Conservation (phyloP, 116 monocot genomes). For the Phalaenopsis hybrid region DNA sequence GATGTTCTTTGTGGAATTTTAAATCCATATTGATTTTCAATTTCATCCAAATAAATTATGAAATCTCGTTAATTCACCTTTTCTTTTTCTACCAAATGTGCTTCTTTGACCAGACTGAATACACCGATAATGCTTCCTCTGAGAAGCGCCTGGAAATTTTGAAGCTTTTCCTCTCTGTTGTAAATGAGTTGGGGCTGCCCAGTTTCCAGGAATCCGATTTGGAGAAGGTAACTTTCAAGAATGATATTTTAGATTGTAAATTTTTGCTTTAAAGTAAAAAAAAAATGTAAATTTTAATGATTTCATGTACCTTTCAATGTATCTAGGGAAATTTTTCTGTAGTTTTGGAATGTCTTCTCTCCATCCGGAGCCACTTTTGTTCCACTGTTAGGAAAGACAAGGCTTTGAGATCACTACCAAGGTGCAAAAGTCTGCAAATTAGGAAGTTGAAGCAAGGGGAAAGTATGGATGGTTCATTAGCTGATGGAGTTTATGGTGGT, state of each 20-base stretch:
- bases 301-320: not conserved
- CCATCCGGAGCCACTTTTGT: constrained; percentile 41
- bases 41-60: no score
- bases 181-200: constrained; percentile 54
- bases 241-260: not conserved
- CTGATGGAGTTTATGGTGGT: constrained; percentile 5
- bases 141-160: constrained; percentile 33
- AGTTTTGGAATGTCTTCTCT: constrained; percentile 65
- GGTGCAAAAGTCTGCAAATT: constrained; percentile 25
- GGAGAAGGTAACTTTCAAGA: constrained; percentile 42
- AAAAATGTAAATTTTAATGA: not conserved
- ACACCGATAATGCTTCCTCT: constrained; percentile 20
- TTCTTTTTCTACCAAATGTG: not conserved
- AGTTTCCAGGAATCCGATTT: constrained; percentile 40
- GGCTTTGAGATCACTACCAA: constrained; percentile 15
- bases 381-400: constrained; percentile 6
- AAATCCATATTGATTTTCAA: no score
- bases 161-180: constrained; percentile 38
- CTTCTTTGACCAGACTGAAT: constrained; percentile 24
- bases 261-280: not conserved
- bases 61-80: no score
- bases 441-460: constrained; percentile 31
- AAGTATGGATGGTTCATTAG: constrained; percentile 14
- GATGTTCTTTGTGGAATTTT: no score
- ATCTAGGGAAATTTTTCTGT: constrained; percentile 61